Evolutionary conservation across 192 early-diverging fungal species (phyloP).

Genomic region (Podochytrium sp.): DNA sequence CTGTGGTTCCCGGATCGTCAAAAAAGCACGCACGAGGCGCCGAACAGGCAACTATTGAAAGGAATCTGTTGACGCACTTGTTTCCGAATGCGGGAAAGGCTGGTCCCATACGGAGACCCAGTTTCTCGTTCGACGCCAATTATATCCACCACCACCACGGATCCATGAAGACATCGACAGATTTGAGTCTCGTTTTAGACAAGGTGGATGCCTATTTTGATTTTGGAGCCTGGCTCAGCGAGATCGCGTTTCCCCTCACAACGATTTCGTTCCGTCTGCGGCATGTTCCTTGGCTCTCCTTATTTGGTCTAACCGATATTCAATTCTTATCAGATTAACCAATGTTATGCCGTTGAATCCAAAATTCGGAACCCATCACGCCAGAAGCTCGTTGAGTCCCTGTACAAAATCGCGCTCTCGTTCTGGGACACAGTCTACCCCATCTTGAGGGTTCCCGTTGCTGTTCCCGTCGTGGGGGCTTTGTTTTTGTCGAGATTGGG

Average conservation of each 20-base stretch:
- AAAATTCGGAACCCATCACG: conserved; percentile 41
- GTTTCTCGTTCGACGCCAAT: too few relatives aligned
- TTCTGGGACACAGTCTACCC: neutral
- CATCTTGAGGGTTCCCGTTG: conserved; percentile 24
- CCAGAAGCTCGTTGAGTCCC: conserved; percentile 28
- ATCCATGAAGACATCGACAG: too few relatives aligned
- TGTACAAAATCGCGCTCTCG: neutral
- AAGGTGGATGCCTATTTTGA: conserved; percentile 51
- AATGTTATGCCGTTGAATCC: conserved; percentile 61
- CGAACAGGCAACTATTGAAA: neutral
- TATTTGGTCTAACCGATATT: too few relatives aligned
- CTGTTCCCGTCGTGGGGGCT: conserved; percentile 36
- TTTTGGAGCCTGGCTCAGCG: too few relatives aligned
- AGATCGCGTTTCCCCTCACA: too few relatives aligned
- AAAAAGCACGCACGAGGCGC: too few relatives aligned
- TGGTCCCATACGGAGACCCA: too few relatives aligned
- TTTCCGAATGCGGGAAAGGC: conserved; percentile 5
- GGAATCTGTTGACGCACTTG: conserved; percentile 5
- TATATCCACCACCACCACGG: too few relatives aligned
- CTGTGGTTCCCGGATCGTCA: neutral
- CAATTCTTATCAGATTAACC: conserved; percentile 57
- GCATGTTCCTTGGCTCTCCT: too few relatives aligned
- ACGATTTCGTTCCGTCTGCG: too few relatives aligned
- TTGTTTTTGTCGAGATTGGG: conserved; percentile 55
- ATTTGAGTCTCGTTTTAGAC: conserved; percentile 42